Base-by-base conservation (phyloP, 176 grass and related monocot genomes). In the Oryza officinalis region DNA sequence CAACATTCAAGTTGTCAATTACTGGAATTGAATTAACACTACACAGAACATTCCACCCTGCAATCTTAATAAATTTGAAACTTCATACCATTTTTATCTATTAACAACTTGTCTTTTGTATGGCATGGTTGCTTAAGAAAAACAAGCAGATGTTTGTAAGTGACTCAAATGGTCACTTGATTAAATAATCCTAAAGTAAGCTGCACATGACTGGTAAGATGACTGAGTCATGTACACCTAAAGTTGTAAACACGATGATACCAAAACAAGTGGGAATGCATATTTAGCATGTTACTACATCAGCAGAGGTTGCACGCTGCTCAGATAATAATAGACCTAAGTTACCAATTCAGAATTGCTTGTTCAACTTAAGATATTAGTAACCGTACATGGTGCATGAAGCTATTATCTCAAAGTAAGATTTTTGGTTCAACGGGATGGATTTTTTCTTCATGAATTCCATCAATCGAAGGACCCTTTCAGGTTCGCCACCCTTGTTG, bases 341-440 rank as follows among this genome's bases (percentile, higher is more conserved):
- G 27, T 35, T 38, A 60, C 52, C 8, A 79, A 73, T 67, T 80
- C 43, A 67, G 69, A 72, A 71, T 74, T 83, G 57, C 54, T 28
- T 31, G 10, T 60, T 40, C 47, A 15, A 80, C 38, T 65, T 89
- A 81, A 85, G 72, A 76, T 23, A 69, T 80, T 12, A 79, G 54
- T 76, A 85, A 79, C 59, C 92, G 69, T 88, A 97, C 94, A 94
- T 89, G 87, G 89, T 95, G 81, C 95, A 95, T 65, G 95, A 88
- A 93, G 87, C 87, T 77, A 98, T 90, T 72, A 98, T 88, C 82
- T 89, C 90, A 77, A 94, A 91, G 35, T 84, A 86, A 67, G 92
- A 86, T 87, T 92, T 95, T 68, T 84, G 69, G 82, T 98, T 98
- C 76, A 98, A 84, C 25, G 80, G 72, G 45, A 98, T 95, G 75